Evolutionary conservation across 768 basidiomycete species (phyloP).

Genomic region (Exidia glandulosa): DNA sequence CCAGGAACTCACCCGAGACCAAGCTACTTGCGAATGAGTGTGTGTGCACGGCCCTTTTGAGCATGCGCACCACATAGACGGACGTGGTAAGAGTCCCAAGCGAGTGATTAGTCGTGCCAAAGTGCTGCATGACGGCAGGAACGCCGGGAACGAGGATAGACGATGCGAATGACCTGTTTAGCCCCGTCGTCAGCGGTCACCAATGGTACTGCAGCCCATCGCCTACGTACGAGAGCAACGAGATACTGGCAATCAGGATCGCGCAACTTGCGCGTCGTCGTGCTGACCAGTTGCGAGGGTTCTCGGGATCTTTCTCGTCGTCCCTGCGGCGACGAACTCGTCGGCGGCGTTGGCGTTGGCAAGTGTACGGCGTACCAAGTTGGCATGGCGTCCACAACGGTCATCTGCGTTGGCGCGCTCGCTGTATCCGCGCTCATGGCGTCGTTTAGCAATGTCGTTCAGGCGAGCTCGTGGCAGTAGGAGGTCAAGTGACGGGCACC

Average conservation of each 20-base stretch:
- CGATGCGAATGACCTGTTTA: conserved; percentile 2
- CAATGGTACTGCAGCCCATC: too few species aligned
- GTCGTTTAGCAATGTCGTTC: too few species aligned
- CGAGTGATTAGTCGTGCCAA: background rate
- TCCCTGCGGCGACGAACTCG: background rate
- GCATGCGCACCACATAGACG: conserved; percentile 1
- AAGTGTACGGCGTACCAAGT: too few species aligned
- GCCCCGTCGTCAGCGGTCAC: background rate
- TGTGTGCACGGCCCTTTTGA: background rate
- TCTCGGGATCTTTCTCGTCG: background rate
- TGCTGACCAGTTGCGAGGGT: background rate
- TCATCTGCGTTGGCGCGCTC: too few species aligned
- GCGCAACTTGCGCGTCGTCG: background rate
- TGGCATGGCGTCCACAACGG: too few species aligned
- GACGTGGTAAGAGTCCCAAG: background rate
- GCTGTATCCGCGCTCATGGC: too few species aligned
- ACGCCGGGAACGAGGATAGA: conserved; percentile 1
- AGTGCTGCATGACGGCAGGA: background rate
- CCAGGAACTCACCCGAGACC: background rate
- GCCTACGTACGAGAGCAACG: background rate
- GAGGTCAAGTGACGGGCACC: too few species aligned
- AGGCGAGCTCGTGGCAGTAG: too few species aligned
- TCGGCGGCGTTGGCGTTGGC: too few species aligned
- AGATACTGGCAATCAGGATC: background rate
- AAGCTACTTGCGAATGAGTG: background rate